A percentile compares a stretch with the other conserved stretches of the same genome.
phyloP scores from a whole-genome alignment of 2,329 filamentous ascomycete species.

The Ambrosiella xylebori region DNA sequence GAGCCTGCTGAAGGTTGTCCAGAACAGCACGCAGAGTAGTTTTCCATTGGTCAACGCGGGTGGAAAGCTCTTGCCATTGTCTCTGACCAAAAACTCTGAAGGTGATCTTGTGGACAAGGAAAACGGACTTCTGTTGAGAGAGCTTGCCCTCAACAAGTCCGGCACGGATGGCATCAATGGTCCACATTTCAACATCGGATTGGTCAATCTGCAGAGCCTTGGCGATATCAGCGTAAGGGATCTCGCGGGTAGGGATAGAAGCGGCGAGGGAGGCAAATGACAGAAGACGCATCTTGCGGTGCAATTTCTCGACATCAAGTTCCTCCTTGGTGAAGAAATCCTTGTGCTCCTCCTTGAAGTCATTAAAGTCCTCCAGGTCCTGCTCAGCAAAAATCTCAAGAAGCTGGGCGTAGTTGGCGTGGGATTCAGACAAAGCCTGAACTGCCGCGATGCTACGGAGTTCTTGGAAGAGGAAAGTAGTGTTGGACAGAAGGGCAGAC shows the following conservation, averaged over 20 bases:
- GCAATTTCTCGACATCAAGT: slow-evolving; percentile 54
- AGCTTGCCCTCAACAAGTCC: slow-evolving; percentile 93
- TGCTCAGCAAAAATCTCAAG: slow-evolving; percentile 92
- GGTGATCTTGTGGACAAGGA: slow-evolving; percentile 87
- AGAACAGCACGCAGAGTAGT: slow-evolving; percentile 64
- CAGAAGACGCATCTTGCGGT: slow-evolving; percentile 91
- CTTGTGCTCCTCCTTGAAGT: slow-evolving; percentile 83
- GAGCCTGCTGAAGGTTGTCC: slow-evolving; percentile 60
- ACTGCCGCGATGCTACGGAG: slow-evolving; percentile 68
- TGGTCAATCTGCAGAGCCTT: slow-evolving; percentile 66
- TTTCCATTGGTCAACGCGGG: slow-evolving; percentile 81
- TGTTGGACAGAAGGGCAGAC: slow-evolving; percentile 34
- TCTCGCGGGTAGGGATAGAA: slow-evolving; percentile 64
- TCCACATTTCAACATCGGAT: slow-evolving; percentile 92
- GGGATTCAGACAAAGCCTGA: slow-evolving; percentile 70
- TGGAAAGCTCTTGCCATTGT: slow-evolving; percentile 92
- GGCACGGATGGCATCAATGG: slow-evolving; percentile 92
- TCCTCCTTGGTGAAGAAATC: slow-evolving; percentile 66
- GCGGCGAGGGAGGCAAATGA: slow-evolving; percentile 84
- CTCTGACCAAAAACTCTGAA: slow-evolving; percentile 96
- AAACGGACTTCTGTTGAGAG: slow-evolving; percentile 79
- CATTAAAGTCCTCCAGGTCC: slow-evolving; percentile 84
- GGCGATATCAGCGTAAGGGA: slow-evolving; percentile 73
- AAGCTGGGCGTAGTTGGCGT: slow-evolving; percentile 74
- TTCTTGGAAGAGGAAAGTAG: slow-evolving; percentile 58